Percentiles rank a stretch among this genome's conserved stretches.
Evolutionary conservation across 306 rosid genomes (phyloP).

Genomic region (Castanea crenata): DNA sequence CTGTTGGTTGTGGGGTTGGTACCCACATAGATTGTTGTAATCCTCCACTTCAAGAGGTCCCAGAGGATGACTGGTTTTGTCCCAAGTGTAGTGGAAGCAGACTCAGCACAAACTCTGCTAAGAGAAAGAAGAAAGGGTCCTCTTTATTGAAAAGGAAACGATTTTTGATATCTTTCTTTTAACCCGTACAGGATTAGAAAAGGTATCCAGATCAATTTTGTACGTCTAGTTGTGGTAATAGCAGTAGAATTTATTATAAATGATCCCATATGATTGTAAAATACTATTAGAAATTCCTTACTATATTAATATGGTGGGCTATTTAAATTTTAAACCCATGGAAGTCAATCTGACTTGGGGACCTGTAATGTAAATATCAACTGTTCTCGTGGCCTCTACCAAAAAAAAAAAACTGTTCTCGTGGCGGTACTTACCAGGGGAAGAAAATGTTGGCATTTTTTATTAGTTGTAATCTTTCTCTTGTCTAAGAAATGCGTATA

Average conservation of each 20-base stretch:
- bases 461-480: too few relatives aligned
- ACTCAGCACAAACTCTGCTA: conserved; percentile 33
- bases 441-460: too few relatives aligned
- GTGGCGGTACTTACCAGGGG: too few relatives aligned
- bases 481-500: too few relatives aligned
- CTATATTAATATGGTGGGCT: neutral
- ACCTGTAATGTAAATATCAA: neutral
- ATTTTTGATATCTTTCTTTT: neutral
- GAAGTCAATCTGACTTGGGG: neutral
- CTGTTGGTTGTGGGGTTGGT: conserved; percentile 78
- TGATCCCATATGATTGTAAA: neutral
- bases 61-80: conserved; percentile 90
- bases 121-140: conserved; percentile 48
- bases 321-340: neutral
- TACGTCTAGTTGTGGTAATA: neutral
- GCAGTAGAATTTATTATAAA: neutral
- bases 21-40: conserved; percentile 81
- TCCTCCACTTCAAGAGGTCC: conserved; percentile 71
- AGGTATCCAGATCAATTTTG: neutral
- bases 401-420: neutral
- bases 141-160: conserved; percentile 32
- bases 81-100: conserved; percentile 44
- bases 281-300: neutral
- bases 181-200: neutral
- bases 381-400: neutral